A percentile compares a stretch with the other conserved stretches of the same genome.
These are phyloP conservation scores for Lecanicillium sp. DNA, from an alignment of 2,329 filamentous ascomycete species.

Conservation along the genomic window DNA sequence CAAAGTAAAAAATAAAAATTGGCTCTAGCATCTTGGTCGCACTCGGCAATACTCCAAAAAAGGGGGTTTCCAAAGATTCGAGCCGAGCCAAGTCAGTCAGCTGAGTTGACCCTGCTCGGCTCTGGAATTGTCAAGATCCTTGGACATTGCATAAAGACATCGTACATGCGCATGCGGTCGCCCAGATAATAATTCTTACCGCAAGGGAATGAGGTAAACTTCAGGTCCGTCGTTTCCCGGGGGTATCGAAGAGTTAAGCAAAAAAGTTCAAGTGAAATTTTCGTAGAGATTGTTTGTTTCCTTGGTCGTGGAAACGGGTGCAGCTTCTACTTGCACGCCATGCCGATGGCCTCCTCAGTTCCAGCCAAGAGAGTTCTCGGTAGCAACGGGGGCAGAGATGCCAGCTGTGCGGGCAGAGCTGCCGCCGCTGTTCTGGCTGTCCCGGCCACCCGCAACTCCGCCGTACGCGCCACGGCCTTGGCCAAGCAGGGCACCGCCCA, in stretches of 20 bases:
- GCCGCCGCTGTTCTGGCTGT: constrained; percentile 58
- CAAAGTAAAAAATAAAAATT: background rate
- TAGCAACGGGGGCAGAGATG: constrained; percentile 85
- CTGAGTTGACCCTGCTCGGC: no score
- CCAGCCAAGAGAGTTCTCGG: constrained; percentile 93
- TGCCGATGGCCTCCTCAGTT: constrained; percentile 56
- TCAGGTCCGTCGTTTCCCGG: constrained; percentile 1
- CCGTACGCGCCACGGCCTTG: constrained; percentile 49
- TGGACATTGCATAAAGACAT: constrained; percentile 3
- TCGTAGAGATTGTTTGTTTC: constrained; percentile 4
- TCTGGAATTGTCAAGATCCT: no score
- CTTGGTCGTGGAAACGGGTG: constrained; percentile 1
- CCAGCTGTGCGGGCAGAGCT: constrained; percentile 51
- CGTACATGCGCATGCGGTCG: constrained; percentile 1
- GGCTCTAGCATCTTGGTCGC: background rate
- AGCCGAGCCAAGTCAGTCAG: no score
- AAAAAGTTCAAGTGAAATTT: constrained; percentile 1
- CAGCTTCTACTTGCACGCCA: background rate
- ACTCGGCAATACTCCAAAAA: background rate
- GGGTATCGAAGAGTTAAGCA: constrained; percentile 7
- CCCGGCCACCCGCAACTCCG: constrained; percentile 37
- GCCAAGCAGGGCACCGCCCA: constrained; percentile 61
- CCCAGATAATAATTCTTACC: constrained; percentile 7
- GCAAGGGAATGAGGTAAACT: background rate
- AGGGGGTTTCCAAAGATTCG: no score